phyloP scores from a whole-genome alignment of 176 grass and related monocot species.

The Oryza brachyantha region DNA sequence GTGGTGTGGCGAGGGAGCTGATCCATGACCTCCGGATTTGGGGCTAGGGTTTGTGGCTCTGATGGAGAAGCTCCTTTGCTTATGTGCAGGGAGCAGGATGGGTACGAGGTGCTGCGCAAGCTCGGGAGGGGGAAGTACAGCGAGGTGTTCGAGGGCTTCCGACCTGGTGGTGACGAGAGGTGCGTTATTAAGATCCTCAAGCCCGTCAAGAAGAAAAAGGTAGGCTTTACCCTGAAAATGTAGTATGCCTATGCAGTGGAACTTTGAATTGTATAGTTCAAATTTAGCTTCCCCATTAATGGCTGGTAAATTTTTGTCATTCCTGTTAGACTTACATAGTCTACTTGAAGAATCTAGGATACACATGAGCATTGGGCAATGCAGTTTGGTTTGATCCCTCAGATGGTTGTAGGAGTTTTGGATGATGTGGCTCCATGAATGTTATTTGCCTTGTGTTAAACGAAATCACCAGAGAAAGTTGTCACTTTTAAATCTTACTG shows the following conservation, averaged over 20 bases:
- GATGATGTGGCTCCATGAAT: neutral
- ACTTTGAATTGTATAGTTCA: neutral
- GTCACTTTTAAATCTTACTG: neutral
- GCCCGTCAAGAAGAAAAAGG: conserved; percentile 98
- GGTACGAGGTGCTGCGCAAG: conserved; percentile 81
- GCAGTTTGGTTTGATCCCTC: neutral
- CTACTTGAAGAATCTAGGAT: neutral
- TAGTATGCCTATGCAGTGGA: neutral
- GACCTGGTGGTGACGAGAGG: conserved; percentile 52
- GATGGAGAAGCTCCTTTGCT: neutral
- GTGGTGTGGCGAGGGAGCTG: neutral
- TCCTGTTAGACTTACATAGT: neutral
- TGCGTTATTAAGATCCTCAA: conserved; percentile 96
- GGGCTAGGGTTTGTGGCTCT: conserved; percentile 6
- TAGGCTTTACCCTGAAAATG: neutral
- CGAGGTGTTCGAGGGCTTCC: conserved; percentile 85
- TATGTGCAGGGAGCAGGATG: conserved; percentile 68
- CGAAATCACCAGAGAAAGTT: neutral
- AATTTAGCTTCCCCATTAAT: neutral
- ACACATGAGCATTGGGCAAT: neutral
- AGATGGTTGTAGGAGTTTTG: neutral
- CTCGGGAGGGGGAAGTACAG: conserved; percentile 94
- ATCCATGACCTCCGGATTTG: neutral
- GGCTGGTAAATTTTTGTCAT: neutral
- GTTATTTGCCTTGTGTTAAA: neutral